Percentiles rank a stretch among this genome's conserved stretches.
phyloP scores from a whole-genome alignment of 1,284 basidiomycete genomes.

The Melampsora abietis-canadensis region DNA sequence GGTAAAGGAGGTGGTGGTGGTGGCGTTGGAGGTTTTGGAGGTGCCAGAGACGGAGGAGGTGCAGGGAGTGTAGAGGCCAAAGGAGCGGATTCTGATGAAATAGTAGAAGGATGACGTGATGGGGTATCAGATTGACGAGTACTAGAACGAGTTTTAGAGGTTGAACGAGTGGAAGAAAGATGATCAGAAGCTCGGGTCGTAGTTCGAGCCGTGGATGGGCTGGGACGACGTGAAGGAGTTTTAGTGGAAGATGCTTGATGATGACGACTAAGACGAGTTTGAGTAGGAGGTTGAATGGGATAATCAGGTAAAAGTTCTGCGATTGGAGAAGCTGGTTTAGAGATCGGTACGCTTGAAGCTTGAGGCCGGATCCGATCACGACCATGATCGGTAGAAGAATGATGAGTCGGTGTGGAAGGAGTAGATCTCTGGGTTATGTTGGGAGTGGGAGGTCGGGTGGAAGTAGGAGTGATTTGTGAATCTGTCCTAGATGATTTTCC shows the following conservation, averaged over 20 bases:
- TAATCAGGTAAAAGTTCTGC: slow-evolving; percentile 3
- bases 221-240: not conserved
- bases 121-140: not conserved
- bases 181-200: not conserved
- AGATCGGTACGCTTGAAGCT: not conserved
- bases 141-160: not conserved
- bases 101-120: not conserved
- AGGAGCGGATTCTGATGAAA: not conserved
- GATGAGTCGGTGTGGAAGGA: not conserved
- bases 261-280: not conserved
- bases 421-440: not conserved
- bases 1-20: not conserved
- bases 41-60: not conserved
- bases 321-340: not conserved
- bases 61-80: not conserved
- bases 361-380: not conserved
- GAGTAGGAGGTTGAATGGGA: not conserved
- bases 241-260: not conserved
- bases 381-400: not conserved
- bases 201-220: not conserved
- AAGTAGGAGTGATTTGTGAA: not conserved
- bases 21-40: not conserved
- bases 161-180: not conserved
- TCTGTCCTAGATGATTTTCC: too few relatives aligned
- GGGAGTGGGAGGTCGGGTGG: slow-evolving; percentile 1